Percentiles rank a stretch among this genome's conserved stretches.
phyloP scores from a whole-genome alignment of 352 stramenopile species.

The Globisporangium abappressorium region DNA sequence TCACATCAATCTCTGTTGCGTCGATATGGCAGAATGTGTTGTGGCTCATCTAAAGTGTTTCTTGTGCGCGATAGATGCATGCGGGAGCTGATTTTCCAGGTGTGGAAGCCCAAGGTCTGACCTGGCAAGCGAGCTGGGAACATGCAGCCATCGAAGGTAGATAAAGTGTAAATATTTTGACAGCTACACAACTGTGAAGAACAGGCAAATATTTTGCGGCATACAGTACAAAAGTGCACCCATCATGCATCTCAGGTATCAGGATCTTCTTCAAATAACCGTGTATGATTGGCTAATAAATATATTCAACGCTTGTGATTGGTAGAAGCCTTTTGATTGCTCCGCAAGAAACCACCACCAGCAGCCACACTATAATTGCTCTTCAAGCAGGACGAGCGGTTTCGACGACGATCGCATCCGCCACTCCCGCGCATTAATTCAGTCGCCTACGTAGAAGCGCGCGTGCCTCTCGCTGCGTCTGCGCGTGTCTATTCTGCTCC shows the following conservation, averaged over 20 bases:
- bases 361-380: background rate
- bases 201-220: no score
- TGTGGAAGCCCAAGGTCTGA: conserved; percentile 50
- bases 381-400: background rate
- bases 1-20: background rate
- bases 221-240: background rate
- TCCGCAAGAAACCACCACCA: background rate
- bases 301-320: background rate
- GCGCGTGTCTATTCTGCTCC: background rate
- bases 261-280: background rate
- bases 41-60: background rate
- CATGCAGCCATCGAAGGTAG: no score
- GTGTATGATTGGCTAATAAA: background rate
- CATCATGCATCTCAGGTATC: background rate
- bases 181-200: no score
- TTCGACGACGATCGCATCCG: background rate
- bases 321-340: background rate
- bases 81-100: conserved; percentile 45
- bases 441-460: background rate
- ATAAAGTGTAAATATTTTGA: no score
- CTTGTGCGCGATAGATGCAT: conserved; percentile 22
- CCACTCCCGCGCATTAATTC: background rate
- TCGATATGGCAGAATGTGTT: background rate
- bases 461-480: background rate
- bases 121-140: no score